phyloP scores from a whole-genome alignment of 2,329 filamentous ascomycete species.

The Aspergillus ochraceus region DNA sequence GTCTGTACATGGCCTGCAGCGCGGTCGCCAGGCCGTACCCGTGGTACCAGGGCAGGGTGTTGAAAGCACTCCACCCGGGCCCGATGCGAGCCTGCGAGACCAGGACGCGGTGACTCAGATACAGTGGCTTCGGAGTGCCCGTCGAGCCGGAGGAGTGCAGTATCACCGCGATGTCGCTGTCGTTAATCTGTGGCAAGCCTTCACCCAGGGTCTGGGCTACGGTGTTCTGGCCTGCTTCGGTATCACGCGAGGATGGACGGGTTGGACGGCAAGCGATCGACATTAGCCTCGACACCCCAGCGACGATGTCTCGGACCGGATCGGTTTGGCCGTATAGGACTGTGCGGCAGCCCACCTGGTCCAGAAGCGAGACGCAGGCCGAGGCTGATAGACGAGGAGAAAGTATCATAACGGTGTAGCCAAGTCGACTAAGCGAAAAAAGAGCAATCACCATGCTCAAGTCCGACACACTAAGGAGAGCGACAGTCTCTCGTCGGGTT shows the following conservation, averaged over 20 bases:
- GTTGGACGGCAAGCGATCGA: slow-evolving; percentile 25
- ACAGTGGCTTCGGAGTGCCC: slow-evolving; percentile 47
- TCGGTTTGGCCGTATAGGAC: slow-evolving; percentile 39
- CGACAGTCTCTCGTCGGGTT: too few species aligned
- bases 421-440: too few species aligned
- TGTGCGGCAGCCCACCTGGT: slow-evolving; percentile 32
- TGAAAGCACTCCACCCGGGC: slow-evolving; percentile 42
- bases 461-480: too few species aligned
- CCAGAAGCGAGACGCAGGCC: slow-evolving; percentile 42
- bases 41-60: slow-evolving; percentile 8
- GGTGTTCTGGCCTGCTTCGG: slow-evolving; percentile 6
- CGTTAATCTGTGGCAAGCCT: slow-evolving; percentile 27
- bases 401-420: slow-evolving; percentile 44
- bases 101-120: slow-evolving; percentile 42
- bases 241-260: background rate
- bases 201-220: background rate
- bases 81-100: slow-evolving; percentile 35
- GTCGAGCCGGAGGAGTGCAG: slow-evolving; percentile 53
- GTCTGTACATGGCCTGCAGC: too few species aligned
- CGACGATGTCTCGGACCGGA: slow-evolving; percentile 24
- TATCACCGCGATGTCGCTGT: slow-evolving; percentile 37
- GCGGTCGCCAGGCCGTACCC: too few species aligned
- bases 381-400: slow-evolving; percentile 43
- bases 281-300: slow-evolving; percentile 16
- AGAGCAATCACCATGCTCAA: too few species aligned